Base-by-base conservation (phyloP, 306 rosid species). In the Inga leiocalycina region DNA sequence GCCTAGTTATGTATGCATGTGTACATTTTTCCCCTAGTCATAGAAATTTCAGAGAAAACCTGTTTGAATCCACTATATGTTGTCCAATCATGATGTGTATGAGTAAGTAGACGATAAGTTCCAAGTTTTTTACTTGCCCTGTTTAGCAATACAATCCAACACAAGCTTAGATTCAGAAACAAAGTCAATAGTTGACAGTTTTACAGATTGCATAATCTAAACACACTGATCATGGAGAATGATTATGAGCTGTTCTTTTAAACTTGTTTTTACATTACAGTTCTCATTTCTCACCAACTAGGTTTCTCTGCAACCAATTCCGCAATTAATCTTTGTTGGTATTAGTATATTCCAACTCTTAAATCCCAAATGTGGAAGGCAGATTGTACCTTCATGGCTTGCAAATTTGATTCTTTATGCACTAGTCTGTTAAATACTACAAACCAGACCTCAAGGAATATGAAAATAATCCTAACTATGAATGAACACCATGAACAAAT, bases 311-410 rank as follows among this genome's bases (percentile, higher is more conserved):
- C 73, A 34, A 34, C n/a, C 43, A 17, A 35, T 67, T 68, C 9
- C 8, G 9, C 0, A 8, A 41, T 69, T 20, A 69, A 67, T 10
- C 30, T 39, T 70, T 70, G 84, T 77, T 35, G 61, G 67, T 86
- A 30, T 54, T 66, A 74, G 62, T 74, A 44, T 37, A 39, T 39
- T 9, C 27, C 78, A 83, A 75, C 61, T 80, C 45, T 64, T 73
- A 52, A 65, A 30, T 57, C n/a, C 13, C 20, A 43, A 43, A 16
- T 70, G 34, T 76, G 79, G 83, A 65, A 30, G 46, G 79, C 83
- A 79, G 80, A 82, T 85, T 86, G 84, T 64, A 24, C 74, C 44
- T 24, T 34, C 49, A 75, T 76, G 78, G 75, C 76, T 85, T n/a
- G 66, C 2, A 59, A n/a, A 59, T 59, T 59, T 34, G 88, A 78